phyloP scores from a whole-genome alignment of 768 basidiomycete genomes.

The Chalciporus sphaerocephalus region DNA sequence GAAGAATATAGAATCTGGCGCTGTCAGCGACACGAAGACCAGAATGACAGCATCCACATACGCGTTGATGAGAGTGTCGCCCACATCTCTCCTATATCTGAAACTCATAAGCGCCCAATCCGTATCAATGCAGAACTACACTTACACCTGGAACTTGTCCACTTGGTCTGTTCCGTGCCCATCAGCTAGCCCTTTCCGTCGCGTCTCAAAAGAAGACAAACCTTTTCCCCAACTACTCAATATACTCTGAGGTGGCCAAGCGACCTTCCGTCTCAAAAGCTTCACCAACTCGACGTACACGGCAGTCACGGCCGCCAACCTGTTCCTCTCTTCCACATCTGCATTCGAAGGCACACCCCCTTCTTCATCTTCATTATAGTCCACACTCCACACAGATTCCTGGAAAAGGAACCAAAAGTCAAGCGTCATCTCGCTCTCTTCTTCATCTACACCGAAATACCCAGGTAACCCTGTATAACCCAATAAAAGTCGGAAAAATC shows the following conservation, averaged over 20 bases:
- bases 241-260: conserved; percentile 53
- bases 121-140: conserved; percentile 4
- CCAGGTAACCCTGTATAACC: conserved; percentile 73
- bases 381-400: conserved; percentile 74
- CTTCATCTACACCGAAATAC: conserved; percentile 78
- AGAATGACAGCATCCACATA: conserved; percentile 34
- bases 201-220: conserved; percentile 31
- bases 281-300: conserved; percentile 78
- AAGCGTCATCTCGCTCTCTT: conserved; percentile 82
- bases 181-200: conserved; percentile 1
- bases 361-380: conserved; percentile 43
- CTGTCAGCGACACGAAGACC: conserved; percentile 7
- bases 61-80: conserved; percentile 87
- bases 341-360: conserved; percentile 14
- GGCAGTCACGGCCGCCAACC: conserved; percentile 56
- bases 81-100: conserved; percentile 81
- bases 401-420: conserved; percentile 90
- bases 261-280: conserved; percentile 66
- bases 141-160: conserved; percentile 77
- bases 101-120: conserved; percentile 5
- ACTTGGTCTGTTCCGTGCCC: conserved; percentile 53
- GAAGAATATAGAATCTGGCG: conserved; percentile 78
- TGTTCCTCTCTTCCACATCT: conserved; percentile 33
- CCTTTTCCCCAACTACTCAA: conserved; percentile 64
- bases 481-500: conserved; percentile 65